phyloP scores from a whole-genome alignment of 495 filamentous ascomycete species.

The Neurospora pannonica region DNA sequence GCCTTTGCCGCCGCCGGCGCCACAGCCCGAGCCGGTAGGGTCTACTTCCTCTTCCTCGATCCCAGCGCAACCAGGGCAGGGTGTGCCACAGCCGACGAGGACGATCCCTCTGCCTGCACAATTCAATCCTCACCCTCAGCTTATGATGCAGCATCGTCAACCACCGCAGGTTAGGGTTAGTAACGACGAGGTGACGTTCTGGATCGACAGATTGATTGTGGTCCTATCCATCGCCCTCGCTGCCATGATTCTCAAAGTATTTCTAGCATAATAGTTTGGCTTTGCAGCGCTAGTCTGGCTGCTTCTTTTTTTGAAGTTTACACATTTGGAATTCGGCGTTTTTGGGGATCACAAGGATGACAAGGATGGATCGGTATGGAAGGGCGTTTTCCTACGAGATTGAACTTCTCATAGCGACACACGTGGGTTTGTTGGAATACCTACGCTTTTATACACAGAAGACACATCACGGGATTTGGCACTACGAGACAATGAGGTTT shows the following conservation, averaged over 20 bases:
- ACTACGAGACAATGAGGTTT: not conserved
- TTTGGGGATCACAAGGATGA: not conserved
- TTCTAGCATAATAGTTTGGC: constrained; percentile 13
- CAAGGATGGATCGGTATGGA: not conserved
- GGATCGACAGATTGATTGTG: constrained; percentile 53
- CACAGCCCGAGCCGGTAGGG: not conserved
- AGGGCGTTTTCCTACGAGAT: not conserved
- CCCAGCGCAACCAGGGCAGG: constrained; percentile 15
- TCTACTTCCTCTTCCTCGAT: not conserved
- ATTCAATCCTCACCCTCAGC: constrained; percentile 6
- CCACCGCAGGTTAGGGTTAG: constrained; percentile 12
- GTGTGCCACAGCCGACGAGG: constrained; percentile 26
- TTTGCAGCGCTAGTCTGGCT: not conserved
- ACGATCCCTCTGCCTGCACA: constrained; percentile 22
- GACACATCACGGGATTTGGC: not conserved
- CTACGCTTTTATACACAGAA: not conserved
- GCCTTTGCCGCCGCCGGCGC: constrained; percentile 8
- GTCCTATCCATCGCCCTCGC: constrained; percentile 41
- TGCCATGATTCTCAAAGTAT: constrained; percentile 42
- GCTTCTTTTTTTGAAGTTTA: not conserved
- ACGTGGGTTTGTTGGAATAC: not conserved
- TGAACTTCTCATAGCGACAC: not conserved
- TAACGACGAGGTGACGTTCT: constrained; percentile 33
- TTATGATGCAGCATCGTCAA: constrained; percentile 13
- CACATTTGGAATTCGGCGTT: not conserved